Percentiles rank a stretch among this genome's conserved stretches.
Conservation (phyloP, 208 protist genomes). For the Trypanosoma rangeli region DNA sequence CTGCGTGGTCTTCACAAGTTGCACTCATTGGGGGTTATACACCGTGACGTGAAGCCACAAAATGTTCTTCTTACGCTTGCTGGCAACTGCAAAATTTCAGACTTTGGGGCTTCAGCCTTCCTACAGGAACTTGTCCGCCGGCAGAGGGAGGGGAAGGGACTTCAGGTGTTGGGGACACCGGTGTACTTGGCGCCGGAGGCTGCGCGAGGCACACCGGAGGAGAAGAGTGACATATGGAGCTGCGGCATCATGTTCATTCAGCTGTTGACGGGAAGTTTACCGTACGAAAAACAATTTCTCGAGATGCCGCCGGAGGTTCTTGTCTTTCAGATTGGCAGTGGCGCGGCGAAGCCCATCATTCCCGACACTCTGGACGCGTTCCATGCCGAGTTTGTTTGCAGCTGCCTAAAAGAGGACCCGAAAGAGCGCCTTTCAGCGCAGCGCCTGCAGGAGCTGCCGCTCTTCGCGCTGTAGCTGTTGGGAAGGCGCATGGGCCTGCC, state of each 20-base stretch:
- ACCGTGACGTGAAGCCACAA: constrained; percentile 92
- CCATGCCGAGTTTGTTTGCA: constrained; percentile 59
- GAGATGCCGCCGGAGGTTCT: constrained; percentile 47
- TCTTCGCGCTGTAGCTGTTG: constrained; percentile 38
- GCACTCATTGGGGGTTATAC: constrained; percentile 80
- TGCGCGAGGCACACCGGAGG: constrained; percentile 61
- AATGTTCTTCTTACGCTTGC: constrained; percentile 86
- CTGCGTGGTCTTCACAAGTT: constrained; percentile 81
- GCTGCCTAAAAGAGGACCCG: constrained; percentile 59
- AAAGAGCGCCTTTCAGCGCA: constrained; percentile 52
- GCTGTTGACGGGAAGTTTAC: constrained; percentile 75
- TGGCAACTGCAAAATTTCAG: constrained; percentile 89
- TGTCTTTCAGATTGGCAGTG: constrained; percentile 80
- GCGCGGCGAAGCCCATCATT: constrained; percentile 58
- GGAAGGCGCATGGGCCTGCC: not conserved
- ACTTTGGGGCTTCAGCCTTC: constrained; percentile 88
- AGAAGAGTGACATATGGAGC: constrained; percentile 86
- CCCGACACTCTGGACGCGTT: constrained; percentile 60
- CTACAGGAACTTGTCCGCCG: constrained; percentile 67
- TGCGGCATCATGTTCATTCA: constrained; percentile 89
- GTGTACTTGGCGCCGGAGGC: constrained; percentile 90
- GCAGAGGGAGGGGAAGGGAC: constrained; percentile 41
- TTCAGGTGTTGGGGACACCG: constrained; percentile 73
- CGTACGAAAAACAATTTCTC: constrained; percentile 68
- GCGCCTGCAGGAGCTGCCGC: constrained; percentile 60